These are phyloP conservation scores for Fusarium mangiferae DNA, from an alignment of 2,329 filamentous ascomycete genomes.

Conservation along the genomic window DNA sequence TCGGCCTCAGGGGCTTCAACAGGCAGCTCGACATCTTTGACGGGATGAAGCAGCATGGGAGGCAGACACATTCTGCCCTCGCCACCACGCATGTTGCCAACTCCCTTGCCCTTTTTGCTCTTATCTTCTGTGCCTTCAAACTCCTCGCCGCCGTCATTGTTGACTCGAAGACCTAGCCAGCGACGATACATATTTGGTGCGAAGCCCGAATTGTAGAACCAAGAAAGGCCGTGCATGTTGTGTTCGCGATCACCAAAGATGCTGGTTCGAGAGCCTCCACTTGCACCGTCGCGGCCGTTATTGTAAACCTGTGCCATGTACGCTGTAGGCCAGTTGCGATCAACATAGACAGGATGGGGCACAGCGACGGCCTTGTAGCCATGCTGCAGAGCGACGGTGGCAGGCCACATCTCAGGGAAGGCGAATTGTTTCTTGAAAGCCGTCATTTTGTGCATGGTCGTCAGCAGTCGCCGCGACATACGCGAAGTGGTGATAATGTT, in stretches of 20 bases:
- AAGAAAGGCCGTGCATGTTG: conserved; percentile 86
- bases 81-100: conserved; percentile 68
- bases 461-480: conserved; percentile 81
- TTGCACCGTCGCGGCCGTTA: conserved; percentile 77
- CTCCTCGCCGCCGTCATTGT: conserved; percentile 81
- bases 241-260: conserved; percentile 88
- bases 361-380: conserved; percentile 92
- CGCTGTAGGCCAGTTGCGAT: conserved; percentile 84
- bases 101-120: conserved; percentile 60
- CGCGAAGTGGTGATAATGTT: conserved; percentile 90
- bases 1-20: conserved; percentile 67
- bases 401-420: conserved; percentile 97
- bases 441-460: conserved; percentile 92
- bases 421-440: conserved; percentile 86
- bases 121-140: conserved; percentile 71
- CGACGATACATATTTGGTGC: conserved; percentile 82
- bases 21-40: conserved; percentile 78
- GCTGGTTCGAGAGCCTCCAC: conserved; percentile 76
- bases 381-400: conserved; percentile 87
- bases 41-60: conserved; percentile 87
- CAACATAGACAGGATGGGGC: conserved; percentile 88
- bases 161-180: conserved; percentile 85
- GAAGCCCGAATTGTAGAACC: conserved; percentile 92
- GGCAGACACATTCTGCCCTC: conserved; percentile 92
- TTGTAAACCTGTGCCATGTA: conserved; percentile 86